Conservation (phyloP, 495 filamentous ascomycete species). For the Tuber magnatum region DNA sequence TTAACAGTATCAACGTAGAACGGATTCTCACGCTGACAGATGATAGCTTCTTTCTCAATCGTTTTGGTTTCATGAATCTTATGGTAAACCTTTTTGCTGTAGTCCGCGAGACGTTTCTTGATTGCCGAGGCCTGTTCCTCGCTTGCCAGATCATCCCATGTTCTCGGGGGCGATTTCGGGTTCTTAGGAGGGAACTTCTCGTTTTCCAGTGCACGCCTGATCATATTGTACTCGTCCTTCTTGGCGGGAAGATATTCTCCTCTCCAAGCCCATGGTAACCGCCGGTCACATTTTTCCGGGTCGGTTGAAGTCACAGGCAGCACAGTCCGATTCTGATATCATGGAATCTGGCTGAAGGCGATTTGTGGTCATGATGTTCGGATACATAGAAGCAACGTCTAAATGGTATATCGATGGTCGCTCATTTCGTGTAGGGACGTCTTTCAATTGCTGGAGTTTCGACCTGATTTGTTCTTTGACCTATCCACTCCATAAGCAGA, state of each 20-base stretch:
- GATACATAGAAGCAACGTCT: slow-evolving; percentile 99
- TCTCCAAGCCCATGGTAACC: slow-evolving; percentile 96
- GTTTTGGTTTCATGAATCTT: slow-evolving; percentile 95
- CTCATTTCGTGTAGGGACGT: slow-evolving; percentile 72
- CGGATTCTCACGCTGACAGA: slow-evolving; percentile 96
- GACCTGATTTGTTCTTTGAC: slow-evolving; percentile 75
- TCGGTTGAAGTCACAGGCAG: slow-evolving; percentile 96
- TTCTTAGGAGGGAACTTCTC: slow-evolving; percentile 76
- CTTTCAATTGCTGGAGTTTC: slow-evolving; percentile 64
- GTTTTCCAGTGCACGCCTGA: slow-evolving; percentile 83
- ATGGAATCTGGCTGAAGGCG: slow-evolving; percentile 95
- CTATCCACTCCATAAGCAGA: slow-evolving; percentile 25
- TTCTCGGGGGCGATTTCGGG: slow-evolving; percentile 60
- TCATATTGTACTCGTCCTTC: slow-evolving; percentile 98
- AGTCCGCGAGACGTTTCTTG: slow-evolving; percentile 82
- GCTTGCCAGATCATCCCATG: slow-evolving; percentile 69
- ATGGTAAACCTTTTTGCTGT: slow-evolving; percentile 98
- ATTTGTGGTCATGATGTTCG: slow-evolving; percentile 99
- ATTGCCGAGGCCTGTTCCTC: slow-evolving; percentile 78
- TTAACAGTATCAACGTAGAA: slow-evolving; percentile 97
- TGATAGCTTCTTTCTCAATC: slow-evolving; percentile 90
- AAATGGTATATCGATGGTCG: slow-evolving; percentile 92
- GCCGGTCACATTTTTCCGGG: slow-evolving; percentile 96
- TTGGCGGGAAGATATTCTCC: slow-evolving; percentile 96
- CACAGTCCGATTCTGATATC: slow-evolving; percentile 92